Percentiles rank a stretch among this genome's conserved stretches.
Evolutionary conservation across 768 basidiomycete genomes (phyloP).

Genomic region (Clathrus columnatus): DNA sequence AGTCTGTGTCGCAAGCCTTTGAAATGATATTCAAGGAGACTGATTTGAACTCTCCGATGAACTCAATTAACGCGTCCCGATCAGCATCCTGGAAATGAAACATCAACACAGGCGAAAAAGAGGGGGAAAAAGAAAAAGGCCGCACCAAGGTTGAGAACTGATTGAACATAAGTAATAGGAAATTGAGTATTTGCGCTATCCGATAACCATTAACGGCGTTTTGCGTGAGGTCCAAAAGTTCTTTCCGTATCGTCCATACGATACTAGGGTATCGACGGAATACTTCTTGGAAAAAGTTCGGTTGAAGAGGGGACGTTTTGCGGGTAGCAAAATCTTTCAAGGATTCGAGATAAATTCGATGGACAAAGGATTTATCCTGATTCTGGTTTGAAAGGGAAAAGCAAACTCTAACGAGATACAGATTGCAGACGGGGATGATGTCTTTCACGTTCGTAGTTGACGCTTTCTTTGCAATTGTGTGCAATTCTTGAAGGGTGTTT

Average conservation of each 20-base stretch:
- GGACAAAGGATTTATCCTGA: slow-evolving; percentile 31
- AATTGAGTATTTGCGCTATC: slow-evolving; percentile 61
- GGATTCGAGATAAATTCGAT: slow-evolving; percentile 54
- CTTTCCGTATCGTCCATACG: slow-evolving; percentile 57
- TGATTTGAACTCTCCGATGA: slow-evolving; percentile 42
- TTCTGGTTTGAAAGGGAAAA: slow-evolving; percentile 28
- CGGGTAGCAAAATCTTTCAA: slow-evolving; percentile 69
- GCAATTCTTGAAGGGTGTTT: slow-evolving; percentile 52
- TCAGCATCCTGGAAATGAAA: slow-evolving; percentile 24
- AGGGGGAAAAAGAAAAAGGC: slow-evolving; percentile 27
- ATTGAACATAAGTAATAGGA: slow-evolving; percentile 56
- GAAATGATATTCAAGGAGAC: slow-evolving; percentile 40
- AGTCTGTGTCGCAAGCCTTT: slow-evolving; percentile 37
- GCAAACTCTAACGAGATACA: slow-evolving; percentile 57
- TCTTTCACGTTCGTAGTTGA: slow-evolving; percentile 53
- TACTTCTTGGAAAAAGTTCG: slow-evolving; percentile 71
- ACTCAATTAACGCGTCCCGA: slow-evolving; percentile 35
- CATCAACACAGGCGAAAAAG: slow-evolving; percentile 2
- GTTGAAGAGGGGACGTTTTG: slow-evolving; percentile 70
- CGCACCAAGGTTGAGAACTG: slow-evolving; percentile 35
- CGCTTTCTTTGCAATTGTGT: slow-evolving; percentile 60
- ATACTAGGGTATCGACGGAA: slow-evolving; percentile 52
- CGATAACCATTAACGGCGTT: slow-evolving; percentile 72
- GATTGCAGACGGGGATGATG: slow-evolving; percentile 57
- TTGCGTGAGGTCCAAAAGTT: slow-evolving; percentile 46